Conservation (phyloP, 305 asterid species). For the Fraxinus platypoda region DNA sequence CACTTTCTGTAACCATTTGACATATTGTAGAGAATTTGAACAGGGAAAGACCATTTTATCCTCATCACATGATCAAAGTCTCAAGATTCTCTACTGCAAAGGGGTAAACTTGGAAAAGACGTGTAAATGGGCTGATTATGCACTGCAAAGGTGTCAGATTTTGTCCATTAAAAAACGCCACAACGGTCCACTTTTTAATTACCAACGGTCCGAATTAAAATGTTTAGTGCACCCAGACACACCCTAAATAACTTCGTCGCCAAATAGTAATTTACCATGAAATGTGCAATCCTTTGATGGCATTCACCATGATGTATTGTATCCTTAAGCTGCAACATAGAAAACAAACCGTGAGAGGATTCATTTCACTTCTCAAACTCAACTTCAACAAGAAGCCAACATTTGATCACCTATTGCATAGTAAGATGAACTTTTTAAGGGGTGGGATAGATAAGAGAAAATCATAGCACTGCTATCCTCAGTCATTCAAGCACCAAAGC, state of each 20-base stretch:
- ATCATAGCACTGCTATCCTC: neutral
- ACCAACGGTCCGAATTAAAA: no score
- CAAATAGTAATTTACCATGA: conserved; percentile 52
- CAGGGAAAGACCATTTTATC: no score
- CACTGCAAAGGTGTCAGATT: no score
- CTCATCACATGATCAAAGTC: no score
- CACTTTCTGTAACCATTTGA: no score
- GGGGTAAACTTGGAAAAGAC: no score
- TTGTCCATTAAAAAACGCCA: no score
- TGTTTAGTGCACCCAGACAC: no score
- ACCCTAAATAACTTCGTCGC: neutral
- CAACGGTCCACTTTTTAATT: no score
- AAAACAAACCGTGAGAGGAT: neutral
- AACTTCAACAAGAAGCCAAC: neutral
- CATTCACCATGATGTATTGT: conserved; percentile 53
- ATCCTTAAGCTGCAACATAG: conserved; percentile 31
- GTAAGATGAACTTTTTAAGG: neutral
- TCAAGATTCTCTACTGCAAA: no score
- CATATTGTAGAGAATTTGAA: no score
- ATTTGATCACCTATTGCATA: neutral
- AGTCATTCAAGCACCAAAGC: neutral
- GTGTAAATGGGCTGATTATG: no score
- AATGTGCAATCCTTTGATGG: conserved; percentile 59
- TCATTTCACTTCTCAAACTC: neutral
- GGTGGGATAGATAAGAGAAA: neutral